A percentile compares a stretch with the other conserved stretches of the same genome.
Evolutionary conservation across 352 stramenopile genomes (phyloP).

Genomic region (Blastocystis sp.): DNA sequence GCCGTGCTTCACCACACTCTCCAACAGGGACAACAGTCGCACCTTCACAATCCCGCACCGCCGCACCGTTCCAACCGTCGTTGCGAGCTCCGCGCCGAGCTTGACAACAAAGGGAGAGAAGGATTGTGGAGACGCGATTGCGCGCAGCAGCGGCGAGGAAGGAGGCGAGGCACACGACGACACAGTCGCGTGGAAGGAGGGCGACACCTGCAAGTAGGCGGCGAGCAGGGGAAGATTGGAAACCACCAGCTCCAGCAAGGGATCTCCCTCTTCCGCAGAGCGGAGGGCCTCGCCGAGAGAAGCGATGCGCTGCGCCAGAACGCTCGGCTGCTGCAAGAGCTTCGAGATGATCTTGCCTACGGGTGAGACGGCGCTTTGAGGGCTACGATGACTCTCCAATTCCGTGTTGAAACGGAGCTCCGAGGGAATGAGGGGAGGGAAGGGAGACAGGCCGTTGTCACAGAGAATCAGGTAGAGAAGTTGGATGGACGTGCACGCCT

Average conservation of each 20-base stretch:
- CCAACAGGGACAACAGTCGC: conserved; percentile 1
- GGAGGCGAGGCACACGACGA: background rate
- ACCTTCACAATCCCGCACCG: conserved; percentile 42
- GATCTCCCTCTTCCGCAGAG: background rate
- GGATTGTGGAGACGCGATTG: background rate
- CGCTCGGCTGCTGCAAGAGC: conserved; percentile 23
- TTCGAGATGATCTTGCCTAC: conserved; percentile 21
- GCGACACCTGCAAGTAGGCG: background rate
- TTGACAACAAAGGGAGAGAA: background rate
- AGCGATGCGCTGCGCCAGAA: conserved; percentile 14
- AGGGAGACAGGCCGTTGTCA: no score
- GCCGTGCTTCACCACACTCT: background rate
- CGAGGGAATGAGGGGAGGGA: background rate
- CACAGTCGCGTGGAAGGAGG: background rate
- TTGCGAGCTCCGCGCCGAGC: background rate
- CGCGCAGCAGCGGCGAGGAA: conserved; percentile 9
- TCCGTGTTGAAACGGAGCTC: conserved; percentile 16
- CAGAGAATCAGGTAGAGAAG: background rate
- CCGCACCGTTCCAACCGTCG: background rate
- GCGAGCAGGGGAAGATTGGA: background rate
- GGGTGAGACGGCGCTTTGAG: background rate
- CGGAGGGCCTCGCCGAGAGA: background rate
- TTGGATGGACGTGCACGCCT: conserved; percentile 24
- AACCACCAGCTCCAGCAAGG: background rate
- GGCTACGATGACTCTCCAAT: background rate